These are phyloP conservation scores for Peltaster fructicola DNA, from an alignment of 2,329 filamentous ascomycete genomes.

Conservation along the genomic window DNA sequence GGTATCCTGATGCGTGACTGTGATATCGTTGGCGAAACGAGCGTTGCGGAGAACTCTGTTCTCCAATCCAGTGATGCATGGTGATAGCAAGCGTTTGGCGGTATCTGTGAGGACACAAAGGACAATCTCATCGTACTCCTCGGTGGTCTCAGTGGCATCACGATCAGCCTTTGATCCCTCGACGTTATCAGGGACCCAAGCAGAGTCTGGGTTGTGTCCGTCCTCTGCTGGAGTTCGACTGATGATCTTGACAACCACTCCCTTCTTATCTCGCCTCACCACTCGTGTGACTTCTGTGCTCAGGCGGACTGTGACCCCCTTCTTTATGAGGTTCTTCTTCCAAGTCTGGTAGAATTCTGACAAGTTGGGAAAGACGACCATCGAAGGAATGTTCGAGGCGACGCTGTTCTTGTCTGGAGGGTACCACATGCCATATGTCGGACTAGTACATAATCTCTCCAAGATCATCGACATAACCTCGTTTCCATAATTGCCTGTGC, in stretches of 20 bases:
- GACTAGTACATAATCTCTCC: slow-evolving; percentile 31
- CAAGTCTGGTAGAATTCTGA: slow-evolving; percentile 43
- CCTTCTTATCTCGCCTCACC: slow-evolving; percentile 32
- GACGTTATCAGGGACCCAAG: slow-evolving; percentile 22
- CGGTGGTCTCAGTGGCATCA: slow-evolving; percentile 25
- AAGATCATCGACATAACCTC: slow-evolving; percentile 54
- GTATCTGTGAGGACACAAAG: slow-evolving; percentile 43
- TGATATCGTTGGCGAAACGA: slow-evolving; percentile 53
- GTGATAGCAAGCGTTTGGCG: slow-evolving; percentile 40
- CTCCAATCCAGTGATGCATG: slow-evolving; percentile 42
- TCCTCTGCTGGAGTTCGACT: slow-evolving; percentile 25
- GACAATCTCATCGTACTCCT: slow-evolving; percentile 47
- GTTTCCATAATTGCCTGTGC: slow-evolving; percentile 57
- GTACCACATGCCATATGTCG: slow-evolving; percentile 43
- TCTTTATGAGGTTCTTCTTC: slow-evolving; percentile 34
- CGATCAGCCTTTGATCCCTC: slow-evolving; percentile 22
- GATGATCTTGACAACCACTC: slow-evolving; percentile 33
- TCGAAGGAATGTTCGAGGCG: slow-evolving; percentile 34
- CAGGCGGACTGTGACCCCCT: slow-evolving; percentile 39
- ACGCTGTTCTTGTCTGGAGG: slow-evolving; percentile 30
- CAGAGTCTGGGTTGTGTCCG: slow-evolving; percentile 27
- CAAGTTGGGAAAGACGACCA: slow-evolving; percentile 47
- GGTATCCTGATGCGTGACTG: slow-evolving; percentile 48
- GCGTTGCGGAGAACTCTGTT: slow-evolving; percentile 52
- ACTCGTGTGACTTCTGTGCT: slow-evolving; percentile 39